These are phyloP conservation scores for Tolypocladium pustulatum DNA, from an alignment of 2,329 filamentous ascomycete genomes.

Conservation along the genomic window DNA sequence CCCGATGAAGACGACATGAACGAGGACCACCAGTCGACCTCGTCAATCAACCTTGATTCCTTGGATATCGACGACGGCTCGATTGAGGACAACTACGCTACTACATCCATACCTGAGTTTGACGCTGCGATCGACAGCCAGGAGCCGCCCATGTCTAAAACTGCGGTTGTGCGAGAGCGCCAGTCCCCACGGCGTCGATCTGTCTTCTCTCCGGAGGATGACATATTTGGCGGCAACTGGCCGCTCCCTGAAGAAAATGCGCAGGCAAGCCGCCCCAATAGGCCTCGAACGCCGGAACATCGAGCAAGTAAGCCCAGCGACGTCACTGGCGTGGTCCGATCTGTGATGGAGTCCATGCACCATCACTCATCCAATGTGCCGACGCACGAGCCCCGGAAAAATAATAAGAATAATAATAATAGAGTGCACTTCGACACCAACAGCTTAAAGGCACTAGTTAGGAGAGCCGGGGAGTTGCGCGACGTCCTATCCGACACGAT, in stretches of 20 bases:
- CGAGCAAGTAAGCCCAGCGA: constrained; percentile 21
- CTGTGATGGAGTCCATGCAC: constrained; percentile 55
- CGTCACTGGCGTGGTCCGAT: constrained; percentile 42
- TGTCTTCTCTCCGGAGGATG: constrained; percentile 55
- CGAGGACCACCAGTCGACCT: constrained; percentile 25
- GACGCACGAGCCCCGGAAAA: constrained; percentile 15
- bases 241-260: constrained; percentile 28
- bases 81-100: constrained; percentile 37
- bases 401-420: constrained; percentile 35
- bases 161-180: constrained; percentile 43
- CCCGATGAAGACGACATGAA: constrained; percentile 46
- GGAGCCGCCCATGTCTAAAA: constrained; percentile 35
- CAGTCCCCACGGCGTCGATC: constrained; percentile 44
- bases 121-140: constrained; percentile 31
- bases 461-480: constrained; percentile 48
- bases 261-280: constrained; percentile 25
- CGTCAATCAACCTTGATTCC: constrained; percentile 28
- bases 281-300: constrained; percentile 30
- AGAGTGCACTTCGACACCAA: constrained; percentile 57
- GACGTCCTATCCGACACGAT: constrained; percentile 50
- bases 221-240: constrained; percentile 50
- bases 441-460: constrained; percentile 56
- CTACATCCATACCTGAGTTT: constrained; percentile 29
- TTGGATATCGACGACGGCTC: constrained; percentile 32
- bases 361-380: constrained; percentile 27